Evolutionary conservation across 768 basidiomycete genomes (phyloP), one percentile per base, ranked within the genome.

Genomic region (Boletus vinaceobasis): DNA sequence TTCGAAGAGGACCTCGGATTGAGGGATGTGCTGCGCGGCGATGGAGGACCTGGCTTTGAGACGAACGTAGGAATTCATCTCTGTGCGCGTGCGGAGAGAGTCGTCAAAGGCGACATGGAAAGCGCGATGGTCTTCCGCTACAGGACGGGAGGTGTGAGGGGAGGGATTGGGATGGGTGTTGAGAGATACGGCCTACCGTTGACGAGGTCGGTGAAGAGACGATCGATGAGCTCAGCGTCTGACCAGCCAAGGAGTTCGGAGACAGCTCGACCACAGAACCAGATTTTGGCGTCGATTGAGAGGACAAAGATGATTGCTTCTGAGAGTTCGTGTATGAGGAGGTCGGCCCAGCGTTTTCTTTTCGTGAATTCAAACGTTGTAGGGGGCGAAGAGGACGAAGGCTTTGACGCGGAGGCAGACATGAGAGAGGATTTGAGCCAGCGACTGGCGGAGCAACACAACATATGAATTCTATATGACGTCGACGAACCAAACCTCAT

Each of bases 281-380:
- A 77, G 31, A 92, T 78, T 57, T 79, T 82, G 63, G 79, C 79
- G 9, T 77, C 64, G n/a, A 72, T 72, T 27, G 86, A 89, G 55
- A 91, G 76, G 43, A 92, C 74, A 62, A 94, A 76, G 33, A 82
- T 73, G 65, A 89, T 77, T 17, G 80, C 83, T 56, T 91, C 91
- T 31, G 87, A 82, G 31, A 91, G 79, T 66, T 93, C 92, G 1
- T 83, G 78, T 55, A 88, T 71, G 26, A 93, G 76, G 14, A 94
- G 75, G 67, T 93, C 91, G 17, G 85, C 86, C 92, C 92, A 94
- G 52, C 86, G 79, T 67, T 93, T 93, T 52, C 91, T 76, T 65
- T 90, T 91, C 0, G 89, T 90, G 68, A 93, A 94, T 68, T 94
- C 92, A 62, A 84, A 93, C 13, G 74, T 73, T 8, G 73, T 62